Evolutionary conservation across 441 rosid species (phyloP), one percentile per base, ranked within the genome.

Genomic region (Jatropha multifida): DNA sequence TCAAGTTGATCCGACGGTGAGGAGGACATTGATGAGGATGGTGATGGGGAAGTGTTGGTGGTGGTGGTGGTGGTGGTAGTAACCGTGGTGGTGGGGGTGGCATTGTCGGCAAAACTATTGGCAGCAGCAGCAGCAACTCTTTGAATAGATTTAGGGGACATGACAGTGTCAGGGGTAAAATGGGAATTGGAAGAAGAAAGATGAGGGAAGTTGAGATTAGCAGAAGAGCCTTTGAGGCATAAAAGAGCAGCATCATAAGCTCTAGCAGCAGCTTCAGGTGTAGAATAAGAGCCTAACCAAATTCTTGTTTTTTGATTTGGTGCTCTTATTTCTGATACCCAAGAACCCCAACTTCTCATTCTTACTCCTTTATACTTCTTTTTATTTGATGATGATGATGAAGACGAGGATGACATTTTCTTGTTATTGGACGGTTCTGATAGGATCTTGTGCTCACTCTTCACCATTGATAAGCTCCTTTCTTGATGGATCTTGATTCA

Each of bases 291-390:
- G 15, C 99, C 99, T 49, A 96, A 80, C 98, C 99, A 94, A 60
- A 96, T 93, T 79, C 99, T 90, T 54, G 97, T 87, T 72, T 96
- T 93, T 64, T 92, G 95, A 83, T 93, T 92, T 11, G 99, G 98
- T 40, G 99, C 97, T 76, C 98, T 88, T 37, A 95, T 95, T 80
- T 95, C 99, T 23, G 98, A 92, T 5, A 95, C 99, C 97, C 98
- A 95, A 1, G 99, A 95, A 0, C 99, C 97, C 98, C 99, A 93
- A 49, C 94, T 95, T 68, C 99, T 93, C 99, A 93, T 95, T 78
- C 99, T 90, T 44, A 93, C 98, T 68, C 98, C 99, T 78, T 85
- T 95, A 82, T 85, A 93, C 85, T 92, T 93, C 90, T 86, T 92
- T 78, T 74, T 77, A 54, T 72, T 83, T 80, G 78, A 46, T 44